A percentile compares a stretch with the other conserved stretches of the same genome.
Evolutionary conservation across 805 yeast species (phyloP).

Genomic region (Lipomyces oligophaga): DNA sequence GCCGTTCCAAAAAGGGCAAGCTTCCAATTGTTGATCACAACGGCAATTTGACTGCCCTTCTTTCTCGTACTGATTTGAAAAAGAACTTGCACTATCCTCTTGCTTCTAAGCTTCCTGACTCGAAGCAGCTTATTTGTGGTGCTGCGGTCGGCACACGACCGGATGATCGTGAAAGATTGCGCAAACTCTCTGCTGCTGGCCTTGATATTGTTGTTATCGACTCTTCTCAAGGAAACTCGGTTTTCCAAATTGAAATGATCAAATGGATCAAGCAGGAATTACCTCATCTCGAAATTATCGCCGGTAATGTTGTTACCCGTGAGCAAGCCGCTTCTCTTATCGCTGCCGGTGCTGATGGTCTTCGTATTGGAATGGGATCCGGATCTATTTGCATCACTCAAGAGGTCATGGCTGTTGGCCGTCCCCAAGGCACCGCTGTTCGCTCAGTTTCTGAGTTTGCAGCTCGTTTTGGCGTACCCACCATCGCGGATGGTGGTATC

Average conservation of each 20-base stretch:
- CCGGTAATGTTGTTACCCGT: slow-evolving; percentile 97
- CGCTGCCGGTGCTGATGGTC: slow-evolving; percentile 94
- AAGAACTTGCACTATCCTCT: slow-evolving; percentile 90
- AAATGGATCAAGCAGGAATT: slow-evolving; percentile 78
- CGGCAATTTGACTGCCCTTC: slow-evolving; percentile 76
- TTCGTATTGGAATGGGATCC: slow-evolving; percentile 99
- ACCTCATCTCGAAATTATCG: slow-evolving; percentile 84
- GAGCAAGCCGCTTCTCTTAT: slow-evolving; percentile 97
- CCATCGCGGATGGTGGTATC: slow-evolving; percentile 99
- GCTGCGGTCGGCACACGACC: slow-evolving; percentile 96
- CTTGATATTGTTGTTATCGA: slow-evolving; percentile 93
- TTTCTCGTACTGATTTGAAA: slow-evolving; percentile 94
- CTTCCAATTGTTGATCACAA: slow-evolving; percentile 82
- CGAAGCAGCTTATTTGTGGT: slow-evolving; percentile 97
- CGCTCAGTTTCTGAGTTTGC: slow-evolving; percentile 92
- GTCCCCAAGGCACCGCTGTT: slow-evolving; percentile 99
- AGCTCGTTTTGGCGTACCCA: slow-evolving; percentile 92
- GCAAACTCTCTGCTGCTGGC: slow-evolving; percentile 87
- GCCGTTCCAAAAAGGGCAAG: slow-evolving; percentile 94
- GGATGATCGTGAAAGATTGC: slow-evolving; percentile 81
- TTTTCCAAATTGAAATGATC: slow-evolving; percentile 91
- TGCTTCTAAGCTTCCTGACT: slow-evolving; percentile 87
- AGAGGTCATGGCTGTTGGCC: slow-evolving; percentile 99
- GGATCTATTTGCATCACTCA: slow-evolving; percentile 99
- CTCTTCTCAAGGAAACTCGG: slow-evolving; percentile 96